Evolutionary conservation across 345 rosid genomes (phyloP).

Genomic region (Populus ilicifolia): DNA sequence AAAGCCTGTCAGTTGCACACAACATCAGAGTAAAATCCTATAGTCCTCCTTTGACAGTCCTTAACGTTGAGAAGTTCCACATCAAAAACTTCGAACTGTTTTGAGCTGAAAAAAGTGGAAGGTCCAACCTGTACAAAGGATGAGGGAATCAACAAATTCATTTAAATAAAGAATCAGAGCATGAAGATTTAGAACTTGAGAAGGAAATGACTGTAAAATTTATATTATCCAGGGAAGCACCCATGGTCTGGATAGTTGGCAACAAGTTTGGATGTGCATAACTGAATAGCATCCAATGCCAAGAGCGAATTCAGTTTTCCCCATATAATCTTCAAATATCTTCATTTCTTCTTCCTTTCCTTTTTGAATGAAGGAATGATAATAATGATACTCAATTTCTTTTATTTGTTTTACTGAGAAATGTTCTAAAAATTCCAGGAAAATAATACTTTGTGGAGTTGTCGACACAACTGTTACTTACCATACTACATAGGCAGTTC

Average conservation of each 20-base stretch:
- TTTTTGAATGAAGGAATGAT: not conserved
- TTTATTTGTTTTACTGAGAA: not conserved
- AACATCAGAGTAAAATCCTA: conserved; percentile 90
- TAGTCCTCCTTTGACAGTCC: conserved; percentile 81
- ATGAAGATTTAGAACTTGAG: not conserved
- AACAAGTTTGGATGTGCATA: not conserved
- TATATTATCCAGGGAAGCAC: not conserved
- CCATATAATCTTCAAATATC: too few species aligned
- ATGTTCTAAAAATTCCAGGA: not conserved
- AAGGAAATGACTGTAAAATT: too few species aligned
- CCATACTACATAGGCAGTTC: not conserved
- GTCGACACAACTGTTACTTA: not conserved
- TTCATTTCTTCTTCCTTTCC: not conserved
- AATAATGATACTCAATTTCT: not conserved
- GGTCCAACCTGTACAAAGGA: conserved; percentile 68
- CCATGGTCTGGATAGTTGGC: not conserved
- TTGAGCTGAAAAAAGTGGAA: conserved; percentile 93
- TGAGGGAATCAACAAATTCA: not conserved
- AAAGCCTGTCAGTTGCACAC: conserved; percentile 53
- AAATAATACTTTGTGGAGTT: not conserved
- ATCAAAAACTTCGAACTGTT: conserved; percentile 89
- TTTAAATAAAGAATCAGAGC: not conserved
- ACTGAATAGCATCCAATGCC: not conserved
- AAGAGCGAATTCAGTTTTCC: not conserved
- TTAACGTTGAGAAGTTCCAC: conserved; percentile 71